Base-by-base conservation (phyloP, 345 rosid genomes). In the Camelina laxa region DNA sequence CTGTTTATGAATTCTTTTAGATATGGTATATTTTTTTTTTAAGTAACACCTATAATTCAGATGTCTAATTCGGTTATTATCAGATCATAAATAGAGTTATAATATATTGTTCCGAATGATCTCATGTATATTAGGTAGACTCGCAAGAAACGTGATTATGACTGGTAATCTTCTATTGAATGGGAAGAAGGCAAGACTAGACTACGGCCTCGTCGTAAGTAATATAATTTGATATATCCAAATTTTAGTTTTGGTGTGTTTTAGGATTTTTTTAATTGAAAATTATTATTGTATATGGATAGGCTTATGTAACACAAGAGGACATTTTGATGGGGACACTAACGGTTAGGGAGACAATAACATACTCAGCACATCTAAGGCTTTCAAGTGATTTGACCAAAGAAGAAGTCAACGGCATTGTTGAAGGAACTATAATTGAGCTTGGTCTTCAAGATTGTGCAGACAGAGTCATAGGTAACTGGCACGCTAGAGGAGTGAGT, bases 131-230 rank as follows among this genome's bases (percentile, higher is more conserved):
- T 91, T 91, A 95, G 99, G 98, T 72, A 90, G 99, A 78, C 91
- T 95, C 10, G 89, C 99, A 41, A 90, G 93, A 81, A 87, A 87
- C 77, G 98, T 88, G 80, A 71, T 95, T 47, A 95, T 90, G 98
- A 90, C 97, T 12, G 99, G 99, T 65, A 86, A 80, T 78, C 87
- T 95, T 62, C 89, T 90, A 70, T 67, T 92, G 65, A 92, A 95
- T 69, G 99, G 99, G 35, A 90, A 92, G 85, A 92, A 90, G 81
- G 84, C 80, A 83, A 85, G 85, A 69, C 51, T 70, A n/a, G 93
- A 88, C 54, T 64, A 79, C 45, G 92, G 94, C 39, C 83, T 63
- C 41, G 81, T 86, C 65, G 99, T 92, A 84, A 90, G 98, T 87
- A 51, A 42, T 39, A 27, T 39, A 27, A 13, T 21, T 8, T 9